Percentiles rank a stretch among this genome's conserved stretches.
Evolutionary conservation across 1,284 basidiomycete genomes (phyloP).

Genomic region (Tetrapyrgos nigripes): DNA sequence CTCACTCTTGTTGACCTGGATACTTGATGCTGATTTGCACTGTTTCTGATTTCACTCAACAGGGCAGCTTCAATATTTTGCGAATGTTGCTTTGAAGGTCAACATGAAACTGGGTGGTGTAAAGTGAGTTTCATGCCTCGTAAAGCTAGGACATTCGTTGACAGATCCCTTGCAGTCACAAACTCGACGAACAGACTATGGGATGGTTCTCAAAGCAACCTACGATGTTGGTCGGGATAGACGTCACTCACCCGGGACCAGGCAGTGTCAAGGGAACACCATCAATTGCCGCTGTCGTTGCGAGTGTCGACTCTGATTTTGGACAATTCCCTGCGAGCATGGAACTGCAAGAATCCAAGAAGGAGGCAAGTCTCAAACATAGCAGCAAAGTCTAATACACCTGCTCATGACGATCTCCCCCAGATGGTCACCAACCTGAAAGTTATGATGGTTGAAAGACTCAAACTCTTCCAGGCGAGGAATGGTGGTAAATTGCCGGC

Average conservation of each 20-base stretch:
- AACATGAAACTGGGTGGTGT: conserved; percentile 84
- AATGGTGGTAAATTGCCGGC: conserved; percentile 56
- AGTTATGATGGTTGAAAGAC: conserved; percentile 73
- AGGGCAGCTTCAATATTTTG: conserved; percentile 75
- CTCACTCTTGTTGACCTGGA: too few species aligned
- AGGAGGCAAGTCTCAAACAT: conserved; percentile 59
- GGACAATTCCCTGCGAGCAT: conserved; percentile 77
- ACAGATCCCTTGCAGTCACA: conserved; percentile 45
- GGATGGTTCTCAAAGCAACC: conserved; percentile 58
- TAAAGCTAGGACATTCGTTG: neutral
- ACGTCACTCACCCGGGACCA: conserved; percentile 82
- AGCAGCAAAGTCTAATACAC: neutral
- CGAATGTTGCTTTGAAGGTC: conserved; percentile 80
- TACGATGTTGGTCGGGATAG: conserved; percentile 85
- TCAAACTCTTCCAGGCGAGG: conserved; percentile 55
- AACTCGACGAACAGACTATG: conserved; percentile 57
- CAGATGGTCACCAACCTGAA: conserved; percentile 76
- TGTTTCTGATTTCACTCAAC: neutral
- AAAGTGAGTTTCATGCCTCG: conserved; percentile 48
- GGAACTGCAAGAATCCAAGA: conserved; percentile 72
- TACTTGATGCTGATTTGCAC: neutral
- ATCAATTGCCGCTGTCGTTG: conserved; percentile 83
- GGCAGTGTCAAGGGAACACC: conserved; percentile 72
- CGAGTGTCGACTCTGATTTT: conserved; percentile 65
- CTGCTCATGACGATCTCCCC: conserved; percentile 7